Percentiles rank a stretch among this genome's conserved stretches.
Evolutionary conservation across 495 filamentous ascomycete genomes (phyloP).

Genomic region (Amniculicola lignicola): DNA sequence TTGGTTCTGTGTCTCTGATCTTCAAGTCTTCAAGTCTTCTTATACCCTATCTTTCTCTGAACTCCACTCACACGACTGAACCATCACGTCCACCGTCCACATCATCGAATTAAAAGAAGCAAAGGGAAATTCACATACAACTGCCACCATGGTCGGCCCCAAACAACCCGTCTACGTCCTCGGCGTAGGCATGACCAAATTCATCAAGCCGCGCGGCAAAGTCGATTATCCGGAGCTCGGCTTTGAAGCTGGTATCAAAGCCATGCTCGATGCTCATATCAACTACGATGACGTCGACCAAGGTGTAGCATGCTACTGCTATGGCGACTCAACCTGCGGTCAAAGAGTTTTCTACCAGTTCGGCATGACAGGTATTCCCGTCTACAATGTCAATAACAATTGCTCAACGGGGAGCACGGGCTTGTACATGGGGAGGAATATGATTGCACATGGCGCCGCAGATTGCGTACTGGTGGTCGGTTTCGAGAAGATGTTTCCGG

Average conservation of each 20-base stretch:
- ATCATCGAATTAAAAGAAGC: too few relatives aligned
- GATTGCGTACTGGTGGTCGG: constrained; percentile 89
- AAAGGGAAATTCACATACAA: not conserved
- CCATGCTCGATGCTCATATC: constrained; percentile 90
- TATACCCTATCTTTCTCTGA: too few relatives aligned
- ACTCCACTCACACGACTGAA: too few relatives aligned
- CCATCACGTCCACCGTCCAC: too few relatives aligned
- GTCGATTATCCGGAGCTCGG: constrained; percentile 87
- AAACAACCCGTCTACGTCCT: constrained; percentile 76
- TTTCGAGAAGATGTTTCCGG: constrained; percentile 97
- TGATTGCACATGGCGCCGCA: constrained; percentile 74
- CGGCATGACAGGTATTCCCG: constrained; percentile 92
- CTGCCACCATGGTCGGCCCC: constrained; percentile 38
- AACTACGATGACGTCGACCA: constrained; percentile 96
- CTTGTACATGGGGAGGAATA: constrained; percentile 73
- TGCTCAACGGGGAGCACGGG: constrained; percentile 92
- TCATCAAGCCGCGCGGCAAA: constrained; percentile 95
- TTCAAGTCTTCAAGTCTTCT: too few relatives aligned
- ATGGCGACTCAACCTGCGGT: constrained; percentile 90
- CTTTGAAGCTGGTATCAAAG: constrained; percentile 93
- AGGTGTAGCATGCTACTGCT: constrained; percentile 96
- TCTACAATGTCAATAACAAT: constrained; percentile 98
- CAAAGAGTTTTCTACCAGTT: constrained; percentile 99
- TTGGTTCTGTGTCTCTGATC: too few relatives aligned
- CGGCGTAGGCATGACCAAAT: constrained; percentile 97